phyloP scores from a whole-genome alignment of 371 early-diverging fungal species.

The Funneliformis caledonium region DNA sequence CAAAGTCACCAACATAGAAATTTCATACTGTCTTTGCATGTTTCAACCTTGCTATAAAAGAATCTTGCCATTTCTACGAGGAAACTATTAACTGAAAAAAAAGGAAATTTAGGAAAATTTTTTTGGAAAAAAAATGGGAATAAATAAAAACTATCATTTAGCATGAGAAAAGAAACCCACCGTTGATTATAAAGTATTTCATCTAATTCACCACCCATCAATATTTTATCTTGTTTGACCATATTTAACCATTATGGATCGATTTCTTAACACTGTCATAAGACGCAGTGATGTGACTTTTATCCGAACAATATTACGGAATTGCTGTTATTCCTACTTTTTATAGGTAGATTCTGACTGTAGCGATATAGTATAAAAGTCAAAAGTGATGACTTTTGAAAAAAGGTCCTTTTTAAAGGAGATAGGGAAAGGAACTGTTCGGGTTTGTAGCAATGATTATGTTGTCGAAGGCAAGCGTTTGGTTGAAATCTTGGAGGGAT shows the following conservation, averaged over 20 bases:
- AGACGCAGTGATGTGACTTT: constrained; percentile 27
- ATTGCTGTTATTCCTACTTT: constrained; percentile 27
- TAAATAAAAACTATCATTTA: background rate
- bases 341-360: constrained; percentile 17
- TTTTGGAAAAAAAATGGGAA: background rate
- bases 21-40: constrained; percentile 28
- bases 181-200: constrained; percentile 32
- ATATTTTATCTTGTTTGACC: constrained; percentile 4
- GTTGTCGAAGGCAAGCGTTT: constrained; percentile 24
- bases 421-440: constrained; percentile 11
- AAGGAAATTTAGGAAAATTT: background rate
- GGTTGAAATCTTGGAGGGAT: background rate
- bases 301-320: constrained; percentile 22
- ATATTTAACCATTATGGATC: constrained; percentile 11
- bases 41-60: constrained; percentile 21
- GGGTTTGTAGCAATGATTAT: constrained; percentile 32
- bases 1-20: constrained; percentile 26
- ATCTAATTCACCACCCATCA: constrained; percentile 25
- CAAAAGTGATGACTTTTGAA: constrained; percentile 4
- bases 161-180: constrained; percentile 37
- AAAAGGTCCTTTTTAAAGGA: background rate
- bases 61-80: constrained; percentile 17
- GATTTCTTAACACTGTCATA: background rate
- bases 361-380: constrained; percentile 35
- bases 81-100: constrained; percentile 18